Evolutionary conservation across 768 basidiomycete genomes (phyloP).

Genomic region (Mycena leptocephala): DNA sequence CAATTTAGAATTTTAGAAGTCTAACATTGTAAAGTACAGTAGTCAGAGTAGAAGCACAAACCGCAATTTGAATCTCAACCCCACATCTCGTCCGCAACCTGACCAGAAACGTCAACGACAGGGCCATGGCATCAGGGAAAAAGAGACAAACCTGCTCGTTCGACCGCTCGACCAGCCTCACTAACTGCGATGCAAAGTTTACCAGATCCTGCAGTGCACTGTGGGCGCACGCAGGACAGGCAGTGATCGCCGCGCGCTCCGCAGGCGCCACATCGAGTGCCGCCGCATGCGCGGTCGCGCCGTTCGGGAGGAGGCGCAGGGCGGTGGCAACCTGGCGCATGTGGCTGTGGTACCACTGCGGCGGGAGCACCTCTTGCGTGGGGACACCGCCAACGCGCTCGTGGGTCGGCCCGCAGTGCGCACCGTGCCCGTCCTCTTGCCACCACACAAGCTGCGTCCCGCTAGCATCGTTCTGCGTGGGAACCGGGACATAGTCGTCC

Average conservation of each 20-base stretch:
- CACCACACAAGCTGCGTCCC: slow-evolving; percentile 17
- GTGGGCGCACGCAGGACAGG: slow-evolving; percentile 17
- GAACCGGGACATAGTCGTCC: neutral
- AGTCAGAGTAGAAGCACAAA: too few species aligned
- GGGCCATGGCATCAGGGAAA: neutral
- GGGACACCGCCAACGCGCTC: slow-evolving; percentile 4
- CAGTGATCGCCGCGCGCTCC: slow-evolving; percentile 3
- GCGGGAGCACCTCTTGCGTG: slow-evolving; percentile 18
- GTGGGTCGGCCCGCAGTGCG: neutral
- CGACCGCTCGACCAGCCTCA: neutral
- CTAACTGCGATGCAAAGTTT: slow-evolving; percentile 4
- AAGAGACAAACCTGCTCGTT: slow-evolving; percentile 6
- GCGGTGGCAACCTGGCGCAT: slow-evolving; percentile 1
- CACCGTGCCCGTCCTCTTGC: neutral
- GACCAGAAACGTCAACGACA: neutral
- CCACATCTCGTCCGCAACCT: slow-evolving; percentile 16
- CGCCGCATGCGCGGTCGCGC: neutral
- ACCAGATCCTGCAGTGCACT: slow-evolving; percentile 20
- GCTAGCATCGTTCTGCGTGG: neutral
- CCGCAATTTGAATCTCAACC: too few species aligned
- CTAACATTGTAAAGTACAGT: too few species aligned
- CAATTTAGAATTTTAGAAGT: too few species aligned
- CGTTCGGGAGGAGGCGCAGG: slow-evolving; percentile 24
- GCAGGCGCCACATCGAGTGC: neutral
- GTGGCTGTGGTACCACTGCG: slow-evolving; percentile 13